Base-by-base conservation (phyloP, 1,284 basidiomycete genomes). In the Xerocomus nothofagi region DNA sequence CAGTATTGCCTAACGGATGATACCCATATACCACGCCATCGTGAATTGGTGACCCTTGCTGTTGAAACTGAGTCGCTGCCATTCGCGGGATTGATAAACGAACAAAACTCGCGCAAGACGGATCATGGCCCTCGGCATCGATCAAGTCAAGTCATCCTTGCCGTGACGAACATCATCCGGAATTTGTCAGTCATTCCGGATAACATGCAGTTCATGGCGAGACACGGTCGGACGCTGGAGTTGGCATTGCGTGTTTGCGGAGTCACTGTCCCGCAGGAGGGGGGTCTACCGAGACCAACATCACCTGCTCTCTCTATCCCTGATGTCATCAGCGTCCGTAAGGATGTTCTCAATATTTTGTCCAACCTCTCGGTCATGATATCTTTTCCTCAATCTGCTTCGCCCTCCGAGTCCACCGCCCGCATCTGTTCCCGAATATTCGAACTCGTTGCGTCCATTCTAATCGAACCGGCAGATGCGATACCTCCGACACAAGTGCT, bases 161-260 rank as follows among this genome's bases (percentile, higher is more conserved):
- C 85, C 1, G 76, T 90, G 36, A 68, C 88, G 40, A 93, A 91
- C 63, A 85, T 98, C 57, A 72, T 98, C 44, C 88, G 93, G 42
- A 98, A 97, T 71, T 78, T 97, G 55, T 84, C 91, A 7, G 73
- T 82, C 47, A 74, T 88, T 54, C 73, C 74, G 4, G 88, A 94
- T 51, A 98, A 97, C 62, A 71, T 78, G 49, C 71, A 73, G 26
- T 84, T 80, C 61, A 76, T 97, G 66, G 81, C 85, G 4, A 76
- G 73, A 21, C 83, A 89, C 50, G 76, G 80, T 6, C 75, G 84
- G 39, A 67, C 91, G 14, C 69, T 94, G 36, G 78, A 83, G 55
- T 64, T 89, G 39, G 63, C 95, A 31, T 74, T 91, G 23, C 82
- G 86, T 7, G 57, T 93, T n/a, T 85, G 80, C 66, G 62, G 70